Base-by-base conservation (phyloP, 2,329 filamentous ascomycete species). In the Aotearoamyces nothofagi region DNA sequence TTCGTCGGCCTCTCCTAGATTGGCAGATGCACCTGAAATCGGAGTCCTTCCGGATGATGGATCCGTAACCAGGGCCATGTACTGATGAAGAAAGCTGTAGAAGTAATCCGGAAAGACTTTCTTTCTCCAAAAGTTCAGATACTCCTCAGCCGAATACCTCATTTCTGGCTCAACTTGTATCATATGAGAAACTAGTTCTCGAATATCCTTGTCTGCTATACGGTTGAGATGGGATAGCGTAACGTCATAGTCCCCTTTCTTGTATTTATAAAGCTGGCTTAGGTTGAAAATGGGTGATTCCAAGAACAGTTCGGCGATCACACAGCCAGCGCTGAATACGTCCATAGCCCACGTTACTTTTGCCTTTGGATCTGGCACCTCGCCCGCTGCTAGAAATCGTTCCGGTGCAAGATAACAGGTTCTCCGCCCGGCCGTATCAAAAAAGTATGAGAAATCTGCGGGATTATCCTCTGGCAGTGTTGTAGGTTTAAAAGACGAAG, bases 201-300 rank as follows among this genome's bases (percentile, higher is more conserved):
- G 72, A 32, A 98, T 69, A 34, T 92, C 79, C 33, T 71, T 70
- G 49, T 98, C 86, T 19, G 86, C 76, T 34, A 98, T 92, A 42
- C 84, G 81, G 50, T 70, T 77, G 23, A 98, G 57, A 42, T 90
- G 77, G 5, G 78, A 73, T 26, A 79, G 75, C 29, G 74, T 71
- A 1, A 87, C 87, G 44, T 93, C 83, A 49, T 93, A 96, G 47
- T 98, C 86, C 40, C 83, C 80, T 37, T 81, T 77, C 22, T 84
- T 77, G 48, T 94, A 98, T 48, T 86, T 87, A 60, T 87, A 96
- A 30, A 98, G 69, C 52, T 96, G 87, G 43, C 83, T 92, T 8
- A 98, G 65, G n/a, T 75, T 92, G 54, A 98, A 96, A n/a, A 96
- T 87, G 6, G 92, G 86, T 0, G 84, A 69, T 55, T 98, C 90